These are phyloP conservation scores for Apophysomyces elegans DNA, from an alignment of 371 early-diverging fungal species.

Conservation along the genomic window DNA sequence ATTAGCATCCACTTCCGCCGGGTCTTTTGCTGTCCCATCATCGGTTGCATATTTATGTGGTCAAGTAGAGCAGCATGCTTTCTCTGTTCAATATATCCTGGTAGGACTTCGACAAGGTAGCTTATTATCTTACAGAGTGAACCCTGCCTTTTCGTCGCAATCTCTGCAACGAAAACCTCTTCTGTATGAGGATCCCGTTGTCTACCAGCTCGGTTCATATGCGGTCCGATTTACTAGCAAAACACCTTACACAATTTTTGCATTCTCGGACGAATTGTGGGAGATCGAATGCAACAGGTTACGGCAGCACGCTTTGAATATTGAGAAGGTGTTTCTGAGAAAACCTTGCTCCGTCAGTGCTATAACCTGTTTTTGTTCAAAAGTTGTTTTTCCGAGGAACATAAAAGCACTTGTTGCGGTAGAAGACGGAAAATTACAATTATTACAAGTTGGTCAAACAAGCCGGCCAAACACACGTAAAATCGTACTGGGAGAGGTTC, in stretches of 20 bases:
- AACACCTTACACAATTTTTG: slow-evolving; percentile 16
- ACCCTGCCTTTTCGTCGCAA: neutral
- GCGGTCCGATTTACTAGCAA: slow-evolving; percentile 3
- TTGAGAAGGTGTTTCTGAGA: slow-evolving; percentile 27
- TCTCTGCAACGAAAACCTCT: neutral
- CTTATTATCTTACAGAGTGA: slow-evolving; percentile 6
- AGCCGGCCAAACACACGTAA: slow-evolving; percentile 20
- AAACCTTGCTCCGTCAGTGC: slow-evolving; percentile 19
- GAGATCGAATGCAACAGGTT: slow-evolving; percentile 17
- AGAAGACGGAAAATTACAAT: slow-evolving; percentile 28
- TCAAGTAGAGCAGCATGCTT: neutral
- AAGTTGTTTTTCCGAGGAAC: slow-evolving; percentile 2
- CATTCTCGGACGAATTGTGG: slow-evolving; percentile 34
- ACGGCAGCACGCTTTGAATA: slow-evolving; percentile 11
- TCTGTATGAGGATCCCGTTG: slow-evolving; percentile 10
- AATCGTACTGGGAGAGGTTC: slow-evolving; percentile 32
- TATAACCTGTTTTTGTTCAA: slow-evolving; percentile 21
- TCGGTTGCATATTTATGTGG: neutral
- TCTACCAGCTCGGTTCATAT: neutral
- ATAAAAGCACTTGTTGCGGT: slow-evolving; percentile 21
- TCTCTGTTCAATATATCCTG: slow-evolving; percentile 6
- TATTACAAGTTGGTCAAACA: slow-evolving; percentile 13
- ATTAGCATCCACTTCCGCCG: slow-evolving; percentile 16
- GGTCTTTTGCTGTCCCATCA: slow-evolving; percentile 2
- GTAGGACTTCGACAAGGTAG: slow-evolving; percentile 17